Evolutionary conservation across 805 yeast genomes (phyloP), one percentile per base, ranked within the genome.

Genomic region (Saccharomycopsis microspora): DNA sequence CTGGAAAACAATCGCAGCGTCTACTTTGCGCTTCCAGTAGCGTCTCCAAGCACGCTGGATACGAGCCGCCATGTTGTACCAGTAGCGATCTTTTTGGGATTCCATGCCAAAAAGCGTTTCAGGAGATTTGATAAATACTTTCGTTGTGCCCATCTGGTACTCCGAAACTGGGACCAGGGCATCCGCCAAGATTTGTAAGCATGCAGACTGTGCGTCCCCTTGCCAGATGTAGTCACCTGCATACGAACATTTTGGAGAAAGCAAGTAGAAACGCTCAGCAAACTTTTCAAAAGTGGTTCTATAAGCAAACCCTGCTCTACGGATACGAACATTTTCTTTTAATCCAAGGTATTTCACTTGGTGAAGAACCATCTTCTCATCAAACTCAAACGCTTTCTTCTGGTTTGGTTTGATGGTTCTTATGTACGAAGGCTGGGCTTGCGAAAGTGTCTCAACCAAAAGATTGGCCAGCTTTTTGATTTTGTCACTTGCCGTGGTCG

Each of bases 261-360:
- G 69, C 45, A 93, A 67, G 62, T 87, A 90, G 62, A 93, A 93
- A 60, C 97, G 74, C 65, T 93, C 96, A 11, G 87, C 96, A 60
- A 93, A 93, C 64, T 89, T 89, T 51, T 93, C 97, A 64, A 88
- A 93, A 0, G 96, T 85, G 55, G 94, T 95, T 66, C 98, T 82
- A 60, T 89, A 93, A 1, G 98, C 98, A 65, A 93, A 93, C 43
- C 98, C 98, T 0, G 98, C 97, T 70, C 98, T 83, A 72, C 98
- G 80, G 56, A 93, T 93, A 54, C 97, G 78, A 44, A 93, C 97
- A 64, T 93, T 93, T 64, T 93, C 98, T 60, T 93, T 93, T 64
- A 93, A 71, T 62, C 98, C 98, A 55, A 93, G 72, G 64, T 93
- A 93, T 60, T 93, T 93, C 56, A 93, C 82, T 68, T 93, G 98